Conservation (phyloP, 768 basidiomycete genomes). For the Russula olivacea region DNA sequence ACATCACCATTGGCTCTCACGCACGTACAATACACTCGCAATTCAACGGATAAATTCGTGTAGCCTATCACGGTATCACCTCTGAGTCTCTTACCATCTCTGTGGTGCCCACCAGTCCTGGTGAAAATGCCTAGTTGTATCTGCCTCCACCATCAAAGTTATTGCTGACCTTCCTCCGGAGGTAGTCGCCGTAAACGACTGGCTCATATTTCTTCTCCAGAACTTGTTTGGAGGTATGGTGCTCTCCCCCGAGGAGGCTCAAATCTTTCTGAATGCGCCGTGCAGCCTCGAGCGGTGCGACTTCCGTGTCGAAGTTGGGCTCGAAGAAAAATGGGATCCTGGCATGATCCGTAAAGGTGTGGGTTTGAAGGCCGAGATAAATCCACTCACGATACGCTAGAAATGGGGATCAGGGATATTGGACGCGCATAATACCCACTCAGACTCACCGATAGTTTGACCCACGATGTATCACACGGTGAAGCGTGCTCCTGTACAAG, state of each 20-base stretch:
- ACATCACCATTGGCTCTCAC: not conserved
- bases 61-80: too few species aligned
- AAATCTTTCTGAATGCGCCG: constrained; percentile 39
- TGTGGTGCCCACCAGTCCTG: too few species aligned
- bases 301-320: constrained; percentile 70
- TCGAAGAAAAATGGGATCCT: constrained; percentile 94
- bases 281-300: constrained; percentile 62
- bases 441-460: constrained; percentile 55
- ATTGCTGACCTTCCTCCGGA: constrained; percentile 60
- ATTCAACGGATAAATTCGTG: too few species aligned
- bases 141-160: constrained; percentile 53
- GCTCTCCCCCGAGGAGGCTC: constrained; percentile 20
- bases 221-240: constrained; percentile 18
- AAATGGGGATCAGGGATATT: not conserved
- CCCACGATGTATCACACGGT: constrained; percentile 75
- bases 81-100: too few species aligned
- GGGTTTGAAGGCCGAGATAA: not conserved
- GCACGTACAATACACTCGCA: not conserved
- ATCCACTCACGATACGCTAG: constrained; percentile 62
- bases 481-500: constrained; percentile 82
- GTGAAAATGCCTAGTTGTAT: constrained; percentile 27
- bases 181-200: constrained; percentile 73
- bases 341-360: not conserved
- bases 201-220: constrained; percentile 37
- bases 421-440: not conserved